Conservation (phyloP, 2,329 filamentous ascomycete genomes). For the Fusarium torulosum region DNA sequence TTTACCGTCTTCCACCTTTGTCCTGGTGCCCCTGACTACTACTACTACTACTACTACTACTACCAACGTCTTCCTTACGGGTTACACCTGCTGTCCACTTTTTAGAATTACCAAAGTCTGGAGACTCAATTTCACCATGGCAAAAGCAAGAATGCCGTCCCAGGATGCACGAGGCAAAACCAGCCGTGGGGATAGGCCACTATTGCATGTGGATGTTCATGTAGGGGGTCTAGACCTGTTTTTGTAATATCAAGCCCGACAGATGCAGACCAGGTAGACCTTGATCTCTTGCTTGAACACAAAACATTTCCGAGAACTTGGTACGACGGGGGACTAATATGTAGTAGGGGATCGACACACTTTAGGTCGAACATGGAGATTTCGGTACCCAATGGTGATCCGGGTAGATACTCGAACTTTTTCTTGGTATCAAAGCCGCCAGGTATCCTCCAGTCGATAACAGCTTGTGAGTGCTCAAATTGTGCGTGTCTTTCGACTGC, state of each 20-base stretch:
- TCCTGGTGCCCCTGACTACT: constrained; percentile 21
- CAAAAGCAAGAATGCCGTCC: neutral
- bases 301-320: constrained; percentile 10
- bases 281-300: constrained; percentile 1
- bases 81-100: neutral
- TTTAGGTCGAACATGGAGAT: neutral
- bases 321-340: neutral
- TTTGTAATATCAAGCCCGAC: neutral
- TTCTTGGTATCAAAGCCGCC: neutral
- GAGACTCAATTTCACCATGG: neutral
- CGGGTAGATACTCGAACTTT: neutral
- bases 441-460: neutral
- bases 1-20: constrained; percentile 7
- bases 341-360: neutral
- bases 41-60: no score
- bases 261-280: constrained; percentile 1
- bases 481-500: neutral
- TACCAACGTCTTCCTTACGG: constrained; percentile 4
- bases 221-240: constrained; percentile 1
- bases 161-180: neutral
- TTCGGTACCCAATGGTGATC: neutral
- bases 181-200: neutral
- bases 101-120: neutral
- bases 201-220: constrained; percentile 11
- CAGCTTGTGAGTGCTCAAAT: neutral